Base-by-base conservation (phyloP, 148 eudicot species). In the Camellia lanceoleosa region DNA sequence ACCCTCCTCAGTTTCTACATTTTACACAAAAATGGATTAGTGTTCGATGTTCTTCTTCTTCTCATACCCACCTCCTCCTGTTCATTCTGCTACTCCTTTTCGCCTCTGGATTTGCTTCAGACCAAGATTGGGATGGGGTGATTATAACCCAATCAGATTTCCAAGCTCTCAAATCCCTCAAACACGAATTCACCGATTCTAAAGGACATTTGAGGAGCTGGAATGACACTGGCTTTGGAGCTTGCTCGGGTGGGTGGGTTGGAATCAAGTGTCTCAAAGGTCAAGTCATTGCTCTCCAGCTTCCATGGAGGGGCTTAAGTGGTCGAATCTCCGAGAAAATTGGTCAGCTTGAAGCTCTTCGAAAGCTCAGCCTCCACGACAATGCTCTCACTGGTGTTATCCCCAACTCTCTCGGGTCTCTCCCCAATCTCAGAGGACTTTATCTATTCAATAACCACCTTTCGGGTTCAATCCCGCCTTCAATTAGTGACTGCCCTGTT, bases 371-470 rank as follows among this genome's bases (percentile, higher is more conserved):
- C 68, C 83, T 94, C 60, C 98, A 94, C 80, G 92, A 92, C 85
- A 94, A 94, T 80, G 74, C 78, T 67, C 87, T 94, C 71, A 70
- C 82, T 1, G 98, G 98, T 13, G 82, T 90, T n/a, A 78, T 94
- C 55, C 98, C 97, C 30, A 72, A 88, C 8, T 88, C 95, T 54
- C 79, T 94, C 7, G 90, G 94, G 13, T 78, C 80, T 12, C 90
- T 94, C 13, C 90, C 90, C 42, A 89, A 90, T 63, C 97, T 94
- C 77, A 86, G 91, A 83, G 97, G 95, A 0, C 87, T 94, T 71
- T 89, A 90, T 80, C 84, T 94, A 2, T 92, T 90, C 81, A 92
- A 91, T 42, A 94, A 94, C 49, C 88, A 89, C 11, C 85, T 94
- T 60, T 89, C 94, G 10, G 97, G 98, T 68, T 84, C 85, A 0